Base-by-base conservation (phyloP, 257 asterid genomes). In the Pogostemon cablin region DNA sequence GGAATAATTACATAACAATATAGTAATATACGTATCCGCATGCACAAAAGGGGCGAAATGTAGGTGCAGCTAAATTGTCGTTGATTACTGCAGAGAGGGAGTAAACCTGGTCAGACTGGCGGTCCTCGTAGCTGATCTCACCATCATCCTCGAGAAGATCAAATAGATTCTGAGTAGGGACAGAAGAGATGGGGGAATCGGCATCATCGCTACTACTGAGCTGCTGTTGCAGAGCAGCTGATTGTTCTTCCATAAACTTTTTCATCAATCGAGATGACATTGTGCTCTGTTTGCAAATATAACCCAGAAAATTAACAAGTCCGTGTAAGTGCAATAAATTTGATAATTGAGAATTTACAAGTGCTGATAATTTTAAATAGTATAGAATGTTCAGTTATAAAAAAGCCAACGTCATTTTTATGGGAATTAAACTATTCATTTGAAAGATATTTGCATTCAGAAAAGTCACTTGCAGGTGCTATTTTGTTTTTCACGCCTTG, bases 201-300 rank as follows among this genome's bases (percentile, higher is more conserved):
- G 86, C 78, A 60, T 85, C 95, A 62, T 82, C 85, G 3, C 73
- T 83, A 57, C 81, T 80, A 72, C 67, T 43, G 80, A 74, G 73
- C 54, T 77, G 73, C 43, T 74, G 80, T 53, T 62, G 76, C 12
- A 59, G 69, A 9, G 80, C 73, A 44, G 83, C 80, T 67, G 87
- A 89, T 75, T 87, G 89, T 74, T 84, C 95, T 68, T 77, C 77
- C 66, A 90, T 84, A 67, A 90, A 80, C 71, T 84, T 90, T 75
- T 76, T 90, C 87, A 90, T 60, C 80, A 84, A 65, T 73, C 96
- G 86, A 47, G 67, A 88, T 9, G 96, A 90, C 96, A 90, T 90
- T 68, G 53, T 83, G 35, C 65, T 38, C 44, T 50, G 59, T 25
- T 25, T 5, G 6, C 32, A 55, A 71, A 71, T 71, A 70, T 56